phyloP scores from a whole-genome alignment of 345 rosid species.

The Citrus cavaleriei region DNA sequence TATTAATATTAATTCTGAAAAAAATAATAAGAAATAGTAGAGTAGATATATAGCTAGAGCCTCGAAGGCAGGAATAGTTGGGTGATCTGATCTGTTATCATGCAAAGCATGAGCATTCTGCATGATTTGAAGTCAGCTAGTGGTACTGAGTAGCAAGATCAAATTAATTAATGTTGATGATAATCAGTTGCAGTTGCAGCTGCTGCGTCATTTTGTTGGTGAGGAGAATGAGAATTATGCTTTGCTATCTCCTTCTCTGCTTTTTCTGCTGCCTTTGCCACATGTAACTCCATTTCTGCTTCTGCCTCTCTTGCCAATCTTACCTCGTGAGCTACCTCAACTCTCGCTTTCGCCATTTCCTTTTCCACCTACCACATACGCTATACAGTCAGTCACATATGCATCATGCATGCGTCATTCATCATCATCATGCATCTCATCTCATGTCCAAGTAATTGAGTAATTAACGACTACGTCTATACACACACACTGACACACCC shows the following conservation, averaged over 20 bases:
- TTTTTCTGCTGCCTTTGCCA: conserved; percentile 32
- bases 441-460: not conserved
- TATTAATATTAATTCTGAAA: too few relatives aligned
- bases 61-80: too few relatives aligned
- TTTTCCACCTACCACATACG: conserved; percentile 34
- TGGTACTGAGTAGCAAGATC: too few relatives aligned
- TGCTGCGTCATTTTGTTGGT: not conserved
- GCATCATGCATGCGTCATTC: not conserved
- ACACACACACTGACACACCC: too few relatives aligned
- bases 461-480: not conserved
- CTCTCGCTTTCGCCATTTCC: conserved; percentile 40
- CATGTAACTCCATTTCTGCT: conserved; percentile 51
- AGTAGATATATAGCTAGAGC: too few relatives aligned
- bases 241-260: conserved; percentile 22
- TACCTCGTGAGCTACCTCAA: conserved; percentile 47
- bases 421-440: not conserved
- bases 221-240: not conserved
- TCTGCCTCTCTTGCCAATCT: conserved; percentile 54
- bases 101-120: too few relatives aligned
- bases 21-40: too few relatives aligned
- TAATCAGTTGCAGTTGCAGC: too few relatives aligned
- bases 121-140: too few relatives aligned
- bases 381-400: too few relatives aligned
- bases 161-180: too few relatives aligned
- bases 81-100: too few relatives aligned